Evolutionary conservation across 768 basidiomycete species (phyloP).

Genomic region (Dentipellis fragilis): DNA sequence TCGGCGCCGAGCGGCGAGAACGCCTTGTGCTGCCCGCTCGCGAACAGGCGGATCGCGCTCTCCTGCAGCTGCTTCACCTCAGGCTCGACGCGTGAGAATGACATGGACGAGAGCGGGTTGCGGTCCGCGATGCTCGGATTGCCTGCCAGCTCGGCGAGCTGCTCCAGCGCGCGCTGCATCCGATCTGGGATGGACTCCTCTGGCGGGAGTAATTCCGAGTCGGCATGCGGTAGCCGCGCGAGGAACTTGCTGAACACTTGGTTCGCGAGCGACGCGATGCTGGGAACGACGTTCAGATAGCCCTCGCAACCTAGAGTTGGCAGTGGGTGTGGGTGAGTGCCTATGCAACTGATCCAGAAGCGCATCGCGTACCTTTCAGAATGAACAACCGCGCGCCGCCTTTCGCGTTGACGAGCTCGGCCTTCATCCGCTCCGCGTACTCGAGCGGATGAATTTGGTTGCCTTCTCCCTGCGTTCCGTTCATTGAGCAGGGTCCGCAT

Average conservation of each 20-base stretch:
- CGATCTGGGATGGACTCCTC: not conserved
- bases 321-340: not conserved
- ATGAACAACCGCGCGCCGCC: conserved; percentile 12
- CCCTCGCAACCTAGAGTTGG: conserved; percentile 9
- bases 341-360: not conserved
- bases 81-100: conserved; percentile 10
- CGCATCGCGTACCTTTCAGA: conserved; percentile 5
- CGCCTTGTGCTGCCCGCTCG: conserved; percentile 7
- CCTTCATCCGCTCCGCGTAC: conserved; percentile 5
- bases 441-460: conserved; percentile 6
- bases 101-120: conserved; percentile 8
- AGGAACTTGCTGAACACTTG: conserved; percentile 17
- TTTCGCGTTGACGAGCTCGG: conserved; percentile 10
- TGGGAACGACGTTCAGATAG: conserved; percentile 12
- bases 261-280: conserved; percentile 15
- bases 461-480: conserved; percentile 8
- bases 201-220: conserved; percentile 1
- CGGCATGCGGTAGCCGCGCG: conserved; percentile 5
- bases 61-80: not conserved
- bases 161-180: conserved; percentile 4
- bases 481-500: not conserved
- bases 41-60: not conserved
- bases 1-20: conserved; percentile 9
- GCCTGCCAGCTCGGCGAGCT: conserved; percentile 3
- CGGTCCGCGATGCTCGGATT: conserved; percentile 2